Base-by-base conservation (phyloP, 2,329 filamentous ascomycete species). In the Cladosporium sphaerospermum region DNA sequence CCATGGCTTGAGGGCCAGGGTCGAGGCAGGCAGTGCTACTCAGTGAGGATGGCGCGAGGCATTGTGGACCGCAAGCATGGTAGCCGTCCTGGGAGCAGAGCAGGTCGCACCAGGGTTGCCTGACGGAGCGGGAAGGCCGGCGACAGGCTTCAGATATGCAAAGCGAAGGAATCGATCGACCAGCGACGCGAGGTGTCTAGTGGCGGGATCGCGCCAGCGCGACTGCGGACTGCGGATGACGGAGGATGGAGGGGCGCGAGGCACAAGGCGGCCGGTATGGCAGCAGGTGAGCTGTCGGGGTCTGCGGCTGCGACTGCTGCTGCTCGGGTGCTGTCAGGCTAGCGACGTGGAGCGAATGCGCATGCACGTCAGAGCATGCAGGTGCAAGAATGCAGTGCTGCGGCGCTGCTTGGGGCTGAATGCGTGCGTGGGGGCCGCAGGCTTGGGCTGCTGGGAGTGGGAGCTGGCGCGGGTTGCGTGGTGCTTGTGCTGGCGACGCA, bases 361-460 rank as follows among this genome's bases (percentile, higher is more conserved):
- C 41, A 49, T 49, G 46, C 46, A 49, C 46, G 46, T 49, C 46
- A 49, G 46, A 49, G 46, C 46, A 40, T 49, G 46, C 46, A 49
- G 23, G 36, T 6, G 46, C 46, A 34, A 16, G 36, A 49, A 49
- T 49, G 36, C 46, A 28, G 36, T 32, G 46, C 23, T 43, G 18
- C 18, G 37, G 45, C 33, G 16, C 44, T 28, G 32, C 14, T 37
- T 32, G 19, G 42, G 42, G 42, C 42, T 44, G 42, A 42, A 28
- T 6, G 40, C 40, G 40, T 42, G 40, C 14, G 40, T 14, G 40
- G 40, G 13, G 39, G 16, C 11, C n/a, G 34, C 39, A 41, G 39
- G 39, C 39, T 37, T 37, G 34, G 34, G 34, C 34, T 13, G 34
- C n/a, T 28, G 23, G 23, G 23, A 8, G 13, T 14, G 36, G 36